phyloP scores from a whole-genome alignment of 257 asterid genomes.

The Solanum rostratum region DNA sequence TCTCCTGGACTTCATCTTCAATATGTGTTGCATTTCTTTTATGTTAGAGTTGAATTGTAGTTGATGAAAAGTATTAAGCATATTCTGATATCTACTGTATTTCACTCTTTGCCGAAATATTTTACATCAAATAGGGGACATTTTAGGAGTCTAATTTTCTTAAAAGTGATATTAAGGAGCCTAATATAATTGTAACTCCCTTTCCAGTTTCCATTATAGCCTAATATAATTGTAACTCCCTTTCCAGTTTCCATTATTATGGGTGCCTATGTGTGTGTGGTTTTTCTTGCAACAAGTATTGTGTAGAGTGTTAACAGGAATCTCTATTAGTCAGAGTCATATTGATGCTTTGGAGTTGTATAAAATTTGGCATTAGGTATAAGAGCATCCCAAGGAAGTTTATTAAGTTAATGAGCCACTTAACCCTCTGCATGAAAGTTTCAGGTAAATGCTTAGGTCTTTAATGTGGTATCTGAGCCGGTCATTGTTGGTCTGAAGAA shows the following conservation, averaged over 20 bases:
- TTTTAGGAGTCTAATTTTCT: not conserved
- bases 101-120: not conserved
- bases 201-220: too few species aligned
- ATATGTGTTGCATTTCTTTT: not conserved
- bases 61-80: not conserved
- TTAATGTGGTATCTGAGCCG: not conserved
- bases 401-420: not conserved
- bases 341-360: not conserved
- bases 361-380: not conserved
- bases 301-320: not conserved
- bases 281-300: not conserved
- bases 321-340: not conserved
- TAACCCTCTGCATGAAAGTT: not conserved
- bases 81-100: not conserved
- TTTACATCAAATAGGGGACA: not conserved
- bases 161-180: not conserved
- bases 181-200: not conserved
- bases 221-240: too few species aligned
- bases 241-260: constrained; percentile 23
- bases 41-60: not conserved
- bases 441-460: not conserved
- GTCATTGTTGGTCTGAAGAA: not conserved
- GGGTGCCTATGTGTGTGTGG: not conserved
- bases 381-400: not conserved
- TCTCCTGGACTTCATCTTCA: not conserved